phyloP scores from a whole-genome alignment of 2,329 filamentous ascomycete species.

The Ceratocystis colombiana region DNA sequence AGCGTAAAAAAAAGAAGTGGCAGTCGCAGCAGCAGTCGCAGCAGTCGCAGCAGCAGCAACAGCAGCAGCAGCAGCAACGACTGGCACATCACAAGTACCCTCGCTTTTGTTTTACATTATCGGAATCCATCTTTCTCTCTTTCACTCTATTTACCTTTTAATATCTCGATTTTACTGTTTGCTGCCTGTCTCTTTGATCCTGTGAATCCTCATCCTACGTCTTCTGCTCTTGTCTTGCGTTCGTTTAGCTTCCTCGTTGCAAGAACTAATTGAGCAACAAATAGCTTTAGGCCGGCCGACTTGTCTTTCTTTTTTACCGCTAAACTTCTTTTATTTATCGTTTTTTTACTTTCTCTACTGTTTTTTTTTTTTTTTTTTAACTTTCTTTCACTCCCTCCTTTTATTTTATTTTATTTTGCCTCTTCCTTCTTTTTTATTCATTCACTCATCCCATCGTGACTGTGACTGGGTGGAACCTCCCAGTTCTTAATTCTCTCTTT shows the following conservation, averaged over 20 bases:
- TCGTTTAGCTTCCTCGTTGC: slow-evolving; percentile 15
- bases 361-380: neutral
- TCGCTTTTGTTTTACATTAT: neutral
- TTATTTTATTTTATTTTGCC: neutral
- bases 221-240: slow-evolving; percentile 11
- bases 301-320: slow-evolving; percentile 14
- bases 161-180: slow-evolving; percentile 2
- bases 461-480: slow-evolving; percentile 1
- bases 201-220: slow-evolving; percentile 3
- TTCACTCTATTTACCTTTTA: slow-evolving; percentile 1
- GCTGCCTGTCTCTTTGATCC: neutral
- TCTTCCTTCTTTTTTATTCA: neutral
- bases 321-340: slow-evolving; percentile 4
- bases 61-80: neutral
- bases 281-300: neutral
- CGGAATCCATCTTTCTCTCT: neutral
- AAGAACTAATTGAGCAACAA: too few species aligned
- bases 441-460: neutral
- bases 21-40: neutral
- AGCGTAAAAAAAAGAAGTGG: neutral
- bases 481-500: neutral
- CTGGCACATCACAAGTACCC: neutral
- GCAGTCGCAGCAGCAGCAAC: neutral
- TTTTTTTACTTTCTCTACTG: neutral
- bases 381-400: neutral